Evolutionary conservation across 768 basidiomycete genomes (phyloP).

Genomic region (Auricularia auricula-judae): DNA sequence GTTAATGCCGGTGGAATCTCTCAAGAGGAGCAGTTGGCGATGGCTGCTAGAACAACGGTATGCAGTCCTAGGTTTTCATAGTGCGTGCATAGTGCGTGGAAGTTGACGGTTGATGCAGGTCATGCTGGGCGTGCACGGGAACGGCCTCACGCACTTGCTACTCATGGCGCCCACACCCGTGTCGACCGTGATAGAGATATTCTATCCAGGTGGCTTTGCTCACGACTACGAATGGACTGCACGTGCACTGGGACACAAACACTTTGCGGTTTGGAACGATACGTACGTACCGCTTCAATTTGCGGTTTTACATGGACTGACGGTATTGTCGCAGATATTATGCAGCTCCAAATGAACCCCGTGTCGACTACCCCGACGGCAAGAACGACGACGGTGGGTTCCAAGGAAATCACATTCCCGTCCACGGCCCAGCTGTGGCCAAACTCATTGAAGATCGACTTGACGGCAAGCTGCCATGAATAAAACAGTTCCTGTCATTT

Average conservation of each 20-base stretch:
- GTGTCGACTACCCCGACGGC: slow-evolving; percentile 66
- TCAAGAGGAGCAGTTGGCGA: slow-evolving; percentile 63
- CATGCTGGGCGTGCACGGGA: slow-evolving; percentile 65
- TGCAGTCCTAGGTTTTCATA: slow-evolving; percentile 14
- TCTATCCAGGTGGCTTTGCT: slow-evolving; percentile 71
- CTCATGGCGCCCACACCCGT: slow-evolving; percentile 67
- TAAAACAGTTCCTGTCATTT: background rate
- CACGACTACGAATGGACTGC: slow-evolving; percentile 84
- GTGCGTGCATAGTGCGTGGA: background rate
- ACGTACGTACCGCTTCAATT: slow-evolving; percentile 34
- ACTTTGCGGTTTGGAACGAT: slow-evolving; percentile 77
- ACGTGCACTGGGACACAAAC: slow-evolving; percentile 56
- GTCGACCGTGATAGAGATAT: slow-evolving; percentile 80
- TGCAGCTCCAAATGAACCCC: slow-evolving; percentile 32
- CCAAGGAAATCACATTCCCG: slow-evolving; percentile 69
- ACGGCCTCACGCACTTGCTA: slow-evolving; percentile 76
- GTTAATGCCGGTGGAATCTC: slow-evolving; percentile 53
- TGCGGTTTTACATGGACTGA: background rate
- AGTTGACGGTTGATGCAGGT: slow-evolving; percentile 29
- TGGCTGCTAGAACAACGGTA: slow-evolving; percentile 61
- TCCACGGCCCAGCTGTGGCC: slow-evolving; percentile 52
- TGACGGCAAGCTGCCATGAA: slow-evolving; percentile 16
- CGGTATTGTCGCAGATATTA: slow-evolving; percentile 18
- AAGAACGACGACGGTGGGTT: slow-evolving; percentile 25
- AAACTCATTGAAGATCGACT: slow-evolving; percentile 63